These are phyloP conservation scores for Neofusicoccum sp. DNA, from an alignment of 2,329 filamentous ascomycete species.

Conservation along the genomic window DNA sequence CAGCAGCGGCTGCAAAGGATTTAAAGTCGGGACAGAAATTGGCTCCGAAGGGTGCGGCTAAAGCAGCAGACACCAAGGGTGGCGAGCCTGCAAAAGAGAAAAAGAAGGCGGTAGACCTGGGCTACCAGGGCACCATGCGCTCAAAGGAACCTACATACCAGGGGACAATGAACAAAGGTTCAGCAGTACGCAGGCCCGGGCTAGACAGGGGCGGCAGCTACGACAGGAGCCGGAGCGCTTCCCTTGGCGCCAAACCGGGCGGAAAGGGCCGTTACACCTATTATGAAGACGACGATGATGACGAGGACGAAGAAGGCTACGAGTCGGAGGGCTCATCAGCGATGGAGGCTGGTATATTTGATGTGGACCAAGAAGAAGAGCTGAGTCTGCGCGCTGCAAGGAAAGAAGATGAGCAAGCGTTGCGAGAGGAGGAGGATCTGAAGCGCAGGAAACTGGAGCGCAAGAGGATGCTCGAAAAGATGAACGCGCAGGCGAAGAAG, in stretches of 20 bases:
- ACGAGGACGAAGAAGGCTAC: slow-evolving; percentile 63
- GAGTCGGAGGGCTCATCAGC: slow-evolving; percentile 63
- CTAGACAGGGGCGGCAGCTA: slow-evolving; percentile 18
- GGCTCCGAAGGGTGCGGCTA: slow-evolving; percentile 22
- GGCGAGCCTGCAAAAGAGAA: slow-evolving; percentile 31
- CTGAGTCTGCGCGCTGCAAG: slow-evolving; percentile 61
- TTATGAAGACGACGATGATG: slow-evolving; percentile 41
- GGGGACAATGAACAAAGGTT: slow-evolving; percentile 30
- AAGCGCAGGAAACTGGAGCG: slow-evolving; percentile 62
- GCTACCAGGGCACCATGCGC: slow-evolving; percentile 51
- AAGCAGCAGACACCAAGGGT: slow-evolving; percentile 24
- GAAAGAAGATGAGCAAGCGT: slow-evolving; percentile 65
- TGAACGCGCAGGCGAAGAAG: slow-evolving; percentile 13
- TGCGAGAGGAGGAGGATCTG: slow-evolving; percentile 60
- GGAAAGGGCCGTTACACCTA: slow-evolving; percentile 29
- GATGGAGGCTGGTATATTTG: slow-evolving; percentile 74
- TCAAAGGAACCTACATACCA: slow-evolving; percentile 37
- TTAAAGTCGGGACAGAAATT: slow-evolving; percentile 31
- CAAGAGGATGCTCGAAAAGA: slow-evolving; percentile 35
- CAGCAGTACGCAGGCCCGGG: slow-evolving; percentile 26
- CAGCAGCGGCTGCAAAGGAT: slow-evolving; percentile 22
- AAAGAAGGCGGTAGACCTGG: slow-evolving; percentile 38
- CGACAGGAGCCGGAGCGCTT: slow-evolving; percentile 25
- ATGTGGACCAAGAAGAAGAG: slow-evolving; percentile 70
- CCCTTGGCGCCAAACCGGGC: slow-evolving; percentile 30